These are phyloP conservation scores for Fusarium mexicanum DNA, from an alignment of 2,329 filamentous ascomycete genomes.

Conservation along the genomic window DNA sequence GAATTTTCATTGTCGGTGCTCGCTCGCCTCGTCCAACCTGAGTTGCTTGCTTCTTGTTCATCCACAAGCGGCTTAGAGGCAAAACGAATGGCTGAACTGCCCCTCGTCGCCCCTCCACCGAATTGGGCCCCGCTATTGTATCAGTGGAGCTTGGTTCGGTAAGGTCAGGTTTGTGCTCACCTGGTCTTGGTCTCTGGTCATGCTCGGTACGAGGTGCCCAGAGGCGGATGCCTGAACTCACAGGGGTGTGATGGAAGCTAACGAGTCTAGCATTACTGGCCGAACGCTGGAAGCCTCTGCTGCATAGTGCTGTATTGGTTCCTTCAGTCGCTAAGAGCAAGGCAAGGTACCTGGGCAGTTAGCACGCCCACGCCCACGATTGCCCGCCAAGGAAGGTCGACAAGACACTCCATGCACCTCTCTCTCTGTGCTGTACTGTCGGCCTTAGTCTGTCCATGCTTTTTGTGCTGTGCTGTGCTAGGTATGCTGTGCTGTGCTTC, in stretches of 20 bases:
- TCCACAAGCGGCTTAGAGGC: conserved; percentile 37
- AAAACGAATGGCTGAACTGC: conserved; percentile 9
- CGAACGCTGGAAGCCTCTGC: conserved; percentile 28
- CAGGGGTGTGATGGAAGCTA: conserved; percentile 27
- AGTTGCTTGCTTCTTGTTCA: conserved; percentile 32
- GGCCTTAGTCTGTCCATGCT: conserved; percentile 5
- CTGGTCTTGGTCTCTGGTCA: conserved; percentile 17
- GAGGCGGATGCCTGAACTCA: conserved; percentile 19
- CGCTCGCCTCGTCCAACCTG: conserved; percentile 37
- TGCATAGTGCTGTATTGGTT: conserved; percentile 35
- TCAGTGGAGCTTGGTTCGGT: conserved; percentile 24
- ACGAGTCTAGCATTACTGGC: conserved; percentile 22
- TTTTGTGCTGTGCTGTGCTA: conserved; percentile 6
- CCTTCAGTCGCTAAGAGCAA: conserved; percentile 8
- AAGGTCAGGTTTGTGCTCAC: conserved; percentile 16
- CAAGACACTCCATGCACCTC: conserved; percentile 10
- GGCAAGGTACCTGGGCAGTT: background rate
- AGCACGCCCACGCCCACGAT: conserved; percentile 1
- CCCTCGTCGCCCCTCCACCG: conserved; percentile 40
- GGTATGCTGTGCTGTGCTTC: conserved; percentile 31
- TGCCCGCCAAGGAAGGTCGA: conserved; percentile 27
- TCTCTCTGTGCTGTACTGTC: background rate
- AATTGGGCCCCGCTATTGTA: conserved; percentile 42
- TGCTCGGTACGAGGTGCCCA: conserved; percentile 7
- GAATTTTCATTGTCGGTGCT: conserved; percentile 45